Percentiles rank a stretch among this genome's conserved stretches.
phyloP scores from a whole-genome alignment of 1,284 basidiomycete species.

The Ceratobasidium sp. region DNA sequence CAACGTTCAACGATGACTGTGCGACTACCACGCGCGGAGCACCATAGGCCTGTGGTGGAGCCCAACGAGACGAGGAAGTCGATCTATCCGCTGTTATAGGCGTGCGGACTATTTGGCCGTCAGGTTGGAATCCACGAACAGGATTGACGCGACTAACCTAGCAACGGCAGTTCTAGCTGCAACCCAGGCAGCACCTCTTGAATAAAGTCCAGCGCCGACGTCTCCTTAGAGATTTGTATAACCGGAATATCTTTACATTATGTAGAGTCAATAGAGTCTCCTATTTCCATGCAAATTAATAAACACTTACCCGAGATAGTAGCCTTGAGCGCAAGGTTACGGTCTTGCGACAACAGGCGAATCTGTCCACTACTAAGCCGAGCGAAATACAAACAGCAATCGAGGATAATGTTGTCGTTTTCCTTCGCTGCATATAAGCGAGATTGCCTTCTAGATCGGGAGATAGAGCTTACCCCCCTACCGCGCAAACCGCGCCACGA shows the following conservation, averaged over 20 bases:
- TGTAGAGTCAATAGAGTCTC: not conserved
- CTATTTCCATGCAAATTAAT: not conserved
- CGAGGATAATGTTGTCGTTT: slow-evolving; percentile 42
- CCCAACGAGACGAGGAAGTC: slow-evolving; percentile 27
- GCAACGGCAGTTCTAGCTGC: not conserved
- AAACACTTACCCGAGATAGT: slow-evolving; percentile 23
- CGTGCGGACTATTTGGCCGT: not conserved
- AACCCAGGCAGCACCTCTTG: slow-evolving; percentile 31
- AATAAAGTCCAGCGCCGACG: slow-evolving; percentile 6
- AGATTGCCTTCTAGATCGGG: not conserved
- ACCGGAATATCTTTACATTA: slow-evolving; percentile 11
- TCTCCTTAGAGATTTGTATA: slow-evolving; percentile 9
- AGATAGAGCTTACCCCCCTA: slow-evolving; percentile 19
- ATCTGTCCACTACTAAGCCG: slow-evolving; percentile 23
- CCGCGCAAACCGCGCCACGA: slow-evolving; percentile 44
- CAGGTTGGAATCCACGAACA: not conserved
- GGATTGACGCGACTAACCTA: not conserved
- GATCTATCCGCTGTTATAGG: slow-evolving; percentile 19
- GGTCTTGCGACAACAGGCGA: slow-evolving; percentile 40
- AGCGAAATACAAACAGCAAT: slow-evolving; percentile 40
- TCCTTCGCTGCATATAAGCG: slow-evolving; percentile 12
- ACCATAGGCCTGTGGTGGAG: not conserved
- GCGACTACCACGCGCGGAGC: slow-evolving; percentile 25
- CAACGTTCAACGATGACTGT: not conserved
- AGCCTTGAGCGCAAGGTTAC: slow-evolving; percentile 35